These are phyloP conservation scores for Sporobolus alterniflorus DNA, from an alignment of 202 grass and related monocot species.

Conservation along the genomic window DNA sequence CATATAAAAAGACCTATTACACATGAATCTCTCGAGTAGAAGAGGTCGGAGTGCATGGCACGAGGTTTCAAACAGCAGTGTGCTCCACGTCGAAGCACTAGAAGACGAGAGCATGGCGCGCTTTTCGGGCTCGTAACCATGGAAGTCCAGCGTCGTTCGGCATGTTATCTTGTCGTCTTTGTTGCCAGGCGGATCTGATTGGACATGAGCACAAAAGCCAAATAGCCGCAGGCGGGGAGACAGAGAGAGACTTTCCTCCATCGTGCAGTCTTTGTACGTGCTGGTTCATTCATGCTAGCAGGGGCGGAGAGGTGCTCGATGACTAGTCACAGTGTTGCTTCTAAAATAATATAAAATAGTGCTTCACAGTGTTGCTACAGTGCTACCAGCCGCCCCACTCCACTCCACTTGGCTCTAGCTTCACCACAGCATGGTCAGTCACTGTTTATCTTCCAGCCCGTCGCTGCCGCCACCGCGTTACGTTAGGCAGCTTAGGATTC, in stretches of 20 bases:
- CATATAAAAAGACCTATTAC: not conserved
- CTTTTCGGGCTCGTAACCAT: not conserved
- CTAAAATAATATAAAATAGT: too few species aligned
- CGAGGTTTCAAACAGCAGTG: not conserved
- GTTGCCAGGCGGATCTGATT: not conserved
- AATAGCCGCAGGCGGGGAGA: not conserved
- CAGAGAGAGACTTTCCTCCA: too few species aligned
- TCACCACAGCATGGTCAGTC: not conserved
- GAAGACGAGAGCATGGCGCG: not conserved
- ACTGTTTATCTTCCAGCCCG: not conserved
- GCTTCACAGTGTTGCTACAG: too few species aligned
- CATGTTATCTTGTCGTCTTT: not conserved
- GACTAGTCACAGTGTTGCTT: too few species aligned
- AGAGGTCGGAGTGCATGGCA: too few species aligned
- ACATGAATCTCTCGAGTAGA: not conserved
- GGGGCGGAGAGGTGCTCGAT: too few species aligned
- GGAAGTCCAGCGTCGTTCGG: constrained; percentile 27
- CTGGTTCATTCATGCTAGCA: too few species aligned
- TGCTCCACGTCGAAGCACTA: not conserved
- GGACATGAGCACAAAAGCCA: not conserved
- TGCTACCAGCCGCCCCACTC: too few species aligned
- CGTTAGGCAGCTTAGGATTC: constrained; percentile 22
- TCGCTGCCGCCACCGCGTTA: not conserved
- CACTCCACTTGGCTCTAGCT: too few species aligned
- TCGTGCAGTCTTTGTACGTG: too few species aligned